Base-by-base conservation (phyloP, 2,329 filamentous ascomycete species). In the Aspergillaceae sp. region DNA sequence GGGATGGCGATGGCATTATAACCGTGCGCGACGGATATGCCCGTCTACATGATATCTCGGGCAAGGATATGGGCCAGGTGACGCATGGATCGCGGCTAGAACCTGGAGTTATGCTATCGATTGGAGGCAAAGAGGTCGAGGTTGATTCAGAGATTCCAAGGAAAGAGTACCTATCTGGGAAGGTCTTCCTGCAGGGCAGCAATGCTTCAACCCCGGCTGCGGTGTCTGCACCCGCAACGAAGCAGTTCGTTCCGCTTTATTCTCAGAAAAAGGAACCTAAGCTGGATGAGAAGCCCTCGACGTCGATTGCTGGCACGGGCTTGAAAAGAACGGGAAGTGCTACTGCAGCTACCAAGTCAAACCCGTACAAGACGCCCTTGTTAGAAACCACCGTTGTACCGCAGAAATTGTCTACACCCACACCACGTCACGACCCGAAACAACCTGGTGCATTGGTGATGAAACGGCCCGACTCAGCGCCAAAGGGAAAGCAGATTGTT, bases 1-100 rank as follows among this genome's bases (percentile, higher is more conserved):
- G 84, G 83, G 83, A 87, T 56, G 83, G 83, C 2, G 84, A 87
- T 63, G 84, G 82, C 1, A 72, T 86, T 2, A 69, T 87, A 6
- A 70, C 73, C 3, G 70, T 83, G 3, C 64, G 69, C 2, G 74
- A 72, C 33, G 80, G 80, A 3, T 76, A 76, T 57, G 81, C 77
- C 3, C 73, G 71, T 44, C 69, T 87, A 10, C 77, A 80, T 48
- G 80, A 86, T 59, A 72, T 77, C 7, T 75, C 75, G 0, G 83
- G 83, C 3, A 77, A 74, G 59, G 77, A 82, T 19, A 74, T 86
- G 63, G 83, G 82, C 1, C 76, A 74, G 44, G 71, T 70, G 8
- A 70, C 73, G 50, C 77, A 75, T 52, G 76, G 74, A 45, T 72
- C 74, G n/a, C 71, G 74, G 7, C 67, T 86, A 1, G 69, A 80